These are phyloP conservation scores for Barbarea vulgaris DNA, from an alignment of 345 rosid species.

Conservation along the genomic window DNA sequence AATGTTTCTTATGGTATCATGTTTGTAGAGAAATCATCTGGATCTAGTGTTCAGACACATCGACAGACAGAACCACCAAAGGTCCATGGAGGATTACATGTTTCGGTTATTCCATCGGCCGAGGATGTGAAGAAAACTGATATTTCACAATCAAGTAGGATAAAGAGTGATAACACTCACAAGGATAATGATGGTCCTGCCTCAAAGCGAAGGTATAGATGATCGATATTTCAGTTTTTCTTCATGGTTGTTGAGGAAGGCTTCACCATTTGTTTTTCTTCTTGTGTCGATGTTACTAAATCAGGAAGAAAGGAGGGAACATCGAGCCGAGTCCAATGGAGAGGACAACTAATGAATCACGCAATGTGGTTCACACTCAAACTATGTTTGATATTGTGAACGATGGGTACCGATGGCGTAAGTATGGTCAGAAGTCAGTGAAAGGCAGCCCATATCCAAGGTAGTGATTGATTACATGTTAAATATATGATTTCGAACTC, in stretches of 20 bases:
- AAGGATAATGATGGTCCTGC: conserved; percentile 51
- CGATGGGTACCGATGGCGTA: conserved; percentile 99
- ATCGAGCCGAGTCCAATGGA: conserved; percentile 48
- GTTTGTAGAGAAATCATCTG: conserved; percentile 51
- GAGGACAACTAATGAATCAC: conserved; percentile 56
- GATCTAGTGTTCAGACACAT: conserved; percentile 48
- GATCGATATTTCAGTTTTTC: neutral
- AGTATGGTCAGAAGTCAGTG: conserved; percentile 95
- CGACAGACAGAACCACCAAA: conserved; percentile 41
- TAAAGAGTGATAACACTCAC: conserved; percentile 43
- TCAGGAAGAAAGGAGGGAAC: conserved; percentile 67
- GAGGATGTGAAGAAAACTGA: conserved; percentile 54
- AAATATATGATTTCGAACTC: neutral
- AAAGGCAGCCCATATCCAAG: conserved; percentile 98
- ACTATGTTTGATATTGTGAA: conserved; percentile 70
- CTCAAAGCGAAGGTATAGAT: conserved; percentile 68
- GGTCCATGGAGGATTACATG: conserved; percentile 40
- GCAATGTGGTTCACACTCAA: conserved; percentile 59
- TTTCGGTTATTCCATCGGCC: conserved; percentile 38
- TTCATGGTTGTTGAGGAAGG: conserved; percentile 7
- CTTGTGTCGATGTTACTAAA: conserved; percentile 24
- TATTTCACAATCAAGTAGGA: conserved; percentile 51
- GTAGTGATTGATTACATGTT: conserved; percentile 39
- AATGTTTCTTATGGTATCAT: conserved; percentile 28
- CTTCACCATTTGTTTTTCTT: conserved; percentile 7